phyloP scores from a whole-genome alignment of 2,329 filamentous ascomycete genomes.

The Aquanectria penicillioides region DNA sequence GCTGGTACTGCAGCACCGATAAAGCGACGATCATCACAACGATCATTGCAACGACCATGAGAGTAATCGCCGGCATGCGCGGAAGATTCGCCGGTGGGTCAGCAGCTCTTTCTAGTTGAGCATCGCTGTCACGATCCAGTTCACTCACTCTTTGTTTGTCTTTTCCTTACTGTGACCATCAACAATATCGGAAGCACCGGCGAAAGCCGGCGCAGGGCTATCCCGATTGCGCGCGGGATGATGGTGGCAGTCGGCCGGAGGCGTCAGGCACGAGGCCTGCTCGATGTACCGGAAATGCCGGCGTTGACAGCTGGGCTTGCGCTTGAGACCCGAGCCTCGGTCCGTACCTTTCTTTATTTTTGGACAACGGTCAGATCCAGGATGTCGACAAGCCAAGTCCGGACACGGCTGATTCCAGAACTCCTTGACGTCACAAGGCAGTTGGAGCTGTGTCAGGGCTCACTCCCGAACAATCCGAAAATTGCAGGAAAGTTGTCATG shows the following conservation, averaged over 20 bases:
- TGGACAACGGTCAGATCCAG: neutral
- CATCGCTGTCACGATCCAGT: too few relatives aligned
- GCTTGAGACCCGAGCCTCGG: neutral
- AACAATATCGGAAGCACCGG: constrained; percentile 10
- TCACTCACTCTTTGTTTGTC: too few relatives aligned
- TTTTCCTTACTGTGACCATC: neutral
- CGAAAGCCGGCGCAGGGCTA: neutral
- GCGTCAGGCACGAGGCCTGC: neutral
- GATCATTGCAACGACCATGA: too few relatives aligned
- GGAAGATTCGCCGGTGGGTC: too few relatives aligned
- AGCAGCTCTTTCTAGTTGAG: too few relatives aligned
- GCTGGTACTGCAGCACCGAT: too few relatives aligned
- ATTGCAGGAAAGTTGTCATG: constrained; percentile 5
- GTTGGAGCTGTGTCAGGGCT: neutral
- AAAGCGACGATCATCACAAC: too few relatives aligned
- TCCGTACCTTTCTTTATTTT: neutral
- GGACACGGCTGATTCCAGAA: neutral
- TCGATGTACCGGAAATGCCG: neutral
- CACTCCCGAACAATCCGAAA: neutral
- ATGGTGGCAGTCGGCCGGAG: neutral
- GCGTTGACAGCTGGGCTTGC: neutral
- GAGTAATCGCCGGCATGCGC: too few relatives aligned
- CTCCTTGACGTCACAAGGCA: neutral
- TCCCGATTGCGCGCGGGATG: constrained; percentile 5
- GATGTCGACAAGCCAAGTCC: neutral